Conservation (phyloP, 495 filamentous ascomycete genomes). For the Hypoxylon trugodes region DNA sequence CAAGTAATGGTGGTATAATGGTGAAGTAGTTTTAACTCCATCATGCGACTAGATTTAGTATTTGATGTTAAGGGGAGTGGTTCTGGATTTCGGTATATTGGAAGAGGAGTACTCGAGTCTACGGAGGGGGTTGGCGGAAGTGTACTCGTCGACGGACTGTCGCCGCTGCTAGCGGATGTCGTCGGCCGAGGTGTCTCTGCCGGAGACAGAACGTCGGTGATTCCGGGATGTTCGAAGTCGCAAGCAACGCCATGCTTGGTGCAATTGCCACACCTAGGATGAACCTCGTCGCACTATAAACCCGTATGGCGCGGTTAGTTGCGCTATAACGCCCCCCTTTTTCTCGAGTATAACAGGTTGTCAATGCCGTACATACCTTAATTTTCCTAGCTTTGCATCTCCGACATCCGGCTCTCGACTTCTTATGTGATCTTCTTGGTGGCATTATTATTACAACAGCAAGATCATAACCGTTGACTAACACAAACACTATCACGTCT, state of each 20-base stretch:
- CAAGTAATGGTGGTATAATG: conserved; percentile 63
- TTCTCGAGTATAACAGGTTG: background rate
- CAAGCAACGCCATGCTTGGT: conserved; percentile 69
- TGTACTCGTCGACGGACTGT: conserved; percentile 41
- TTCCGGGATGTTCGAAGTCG: conserved; percentile 63
- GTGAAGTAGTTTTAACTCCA: conserved; percentile 64
- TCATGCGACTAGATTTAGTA: conserved; percentile 51
- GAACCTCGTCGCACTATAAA: conserved; percentile 67
- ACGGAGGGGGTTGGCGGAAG: conserved; percentile 37
- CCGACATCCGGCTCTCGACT: conserved; percentile 67
- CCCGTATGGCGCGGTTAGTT: conserved; percentile 7
- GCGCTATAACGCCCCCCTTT: conserved; percentile 17
- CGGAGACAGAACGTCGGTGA: conserved; percentile 46
- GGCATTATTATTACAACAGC: conserved; percentile 57
- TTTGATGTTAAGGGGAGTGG: conserved; percentile 47
- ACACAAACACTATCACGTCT: conserved; percentile 10
- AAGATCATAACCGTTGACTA: conserved; percentile 29
- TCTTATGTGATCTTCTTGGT: conserved; percentile 69
- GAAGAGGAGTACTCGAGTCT: conserved; percentile 36
- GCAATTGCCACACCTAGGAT: conserved; percentile 69
- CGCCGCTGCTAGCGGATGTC: conserved; percentile 45
- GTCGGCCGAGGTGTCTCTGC: conserved; percentile 43
- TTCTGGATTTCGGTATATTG: conserved; percentile 50
- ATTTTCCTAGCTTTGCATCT: conserved; percentile 70
- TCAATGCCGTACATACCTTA: conserved; percentile 55